These are phyloP conservation scores for Metarhizium album DNA, from an alignment of 2,329 filamentous ascomycete species.

Conservation along the genomic window DNA sequence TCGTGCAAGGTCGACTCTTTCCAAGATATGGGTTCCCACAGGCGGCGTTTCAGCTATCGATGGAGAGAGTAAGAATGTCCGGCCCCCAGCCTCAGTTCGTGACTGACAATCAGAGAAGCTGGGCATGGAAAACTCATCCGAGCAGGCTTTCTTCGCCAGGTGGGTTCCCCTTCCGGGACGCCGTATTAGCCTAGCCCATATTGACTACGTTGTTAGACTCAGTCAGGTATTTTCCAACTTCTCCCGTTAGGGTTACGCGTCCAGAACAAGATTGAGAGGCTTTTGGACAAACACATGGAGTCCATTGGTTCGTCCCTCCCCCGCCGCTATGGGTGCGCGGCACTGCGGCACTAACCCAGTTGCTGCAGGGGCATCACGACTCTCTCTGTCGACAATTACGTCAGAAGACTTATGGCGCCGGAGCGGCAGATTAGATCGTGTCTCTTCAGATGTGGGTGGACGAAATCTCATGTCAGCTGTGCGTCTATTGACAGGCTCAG, in stretches of 20 bases:
- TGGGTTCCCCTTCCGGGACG: slow-evolving; percentile 21
- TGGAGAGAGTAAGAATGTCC: slow-evolving; percentile 36
- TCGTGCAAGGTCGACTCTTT: slow-evolving; percentile 36
- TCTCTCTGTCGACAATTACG: slow-evolving; percentile 76
- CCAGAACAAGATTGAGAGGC: slow-evolving; percentile 72
- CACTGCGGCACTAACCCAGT: background rate
- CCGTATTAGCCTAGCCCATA: slow-evolving; percentile 5
- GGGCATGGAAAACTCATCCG: slow-evolving; percentile 56
- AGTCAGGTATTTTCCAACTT: slow-evolving; percentile 86
- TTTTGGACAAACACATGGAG: slow-evolving; percentile 86
- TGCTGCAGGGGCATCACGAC: slow-evolving; percentile 59
- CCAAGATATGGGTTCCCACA: slow-evolving; percentile 70
- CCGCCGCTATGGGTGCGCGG: background rate
- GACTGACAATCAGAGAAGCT: slow-evolving; percentile 31
- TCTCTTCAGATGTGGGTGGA: slow-evolving; percentile 54
- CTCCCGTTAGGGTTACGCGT: slow-evolving; percentile 79
- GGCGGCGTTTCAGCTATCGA: slow-evolving; percentile 51
- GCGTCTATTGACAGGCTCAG: slow-evolving; percentile 32
- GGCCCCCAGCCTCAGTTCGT: background rate
- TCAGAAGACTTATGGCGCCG: slow-evolving; percentile 73
- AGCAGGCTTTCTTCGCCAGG: slow-evolving; percentile 65
- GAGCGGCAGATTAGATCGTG: slow-evolving; percentile 68
- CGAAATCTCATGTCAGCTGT: background rate
- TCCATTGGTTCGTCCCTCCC: slow-evolving; percentile 43
- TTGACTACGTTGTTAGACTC: slow-evolving; percentile 42